Base-by-base conservation (phyloP, 768 basidiomycete genomes). In the Mycena pura region DNA sequence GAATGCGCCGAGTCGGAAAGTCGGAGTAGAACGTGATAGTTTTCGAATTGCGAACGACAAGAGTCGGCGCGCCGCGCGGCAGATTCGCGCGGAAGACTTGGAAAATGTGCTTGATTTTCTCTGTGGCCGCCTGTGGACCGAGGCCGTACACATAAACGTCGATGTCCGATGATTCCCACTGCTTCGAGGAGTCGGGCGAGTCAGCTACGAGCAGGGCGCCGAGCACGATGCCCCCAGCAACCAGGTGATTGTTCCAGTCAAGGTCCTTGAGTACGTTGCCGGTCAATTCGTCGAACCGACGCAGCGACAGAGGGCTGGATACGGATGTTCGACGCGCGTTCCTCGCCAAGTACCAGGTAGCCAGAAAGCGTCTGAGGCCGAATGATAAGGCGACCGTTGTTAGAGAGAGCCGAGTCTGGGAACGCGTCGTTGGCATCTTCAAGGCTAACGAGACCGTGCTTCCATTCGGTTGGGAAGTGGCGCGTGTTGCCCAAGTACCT, bases 151-250 rank as follows among this genome's bases (percentile, higher is more conserved):
- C 15, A 31, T 49, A 59, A 1, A 59, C 21, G 39, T 59, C 57
- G 28, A 59, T 50, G n/a, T 59, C 57, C 4, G 57, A 59, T 3
- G 36, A 19, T 15, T 17, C 19, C 40, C 47, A 43, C 8, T 22
- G 48, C 10, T 15, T 34, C 7, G 22, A 21, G 31, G 10, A 9
- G 46, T 14, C 40, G 10, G 28, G 3, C 2, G 14, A 8, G 36
- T 27, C 19, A 10, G 47, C 56, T 0, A 57, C 36, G 9, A 46
- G 36, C 10, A 59, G 41, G 7, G 57, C 19, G 4, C 47, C 47
- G 14, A 59, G 48, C 17, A 50, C 57, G 15, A 50, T 50, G 14
- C 57, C 57, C 3, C 57, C 57, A 1, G 57, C 48, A 31, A 50
- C 47, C 28, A 49, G 9, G n/a, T 50, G 29, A 29, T 50, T 59